A percentile compares a stretch with the other conserved stretches of the same genome.
phyloP scores from a whole-genome alignment of 306 rosid genomes.

The Vigna trinervia region DNA sequence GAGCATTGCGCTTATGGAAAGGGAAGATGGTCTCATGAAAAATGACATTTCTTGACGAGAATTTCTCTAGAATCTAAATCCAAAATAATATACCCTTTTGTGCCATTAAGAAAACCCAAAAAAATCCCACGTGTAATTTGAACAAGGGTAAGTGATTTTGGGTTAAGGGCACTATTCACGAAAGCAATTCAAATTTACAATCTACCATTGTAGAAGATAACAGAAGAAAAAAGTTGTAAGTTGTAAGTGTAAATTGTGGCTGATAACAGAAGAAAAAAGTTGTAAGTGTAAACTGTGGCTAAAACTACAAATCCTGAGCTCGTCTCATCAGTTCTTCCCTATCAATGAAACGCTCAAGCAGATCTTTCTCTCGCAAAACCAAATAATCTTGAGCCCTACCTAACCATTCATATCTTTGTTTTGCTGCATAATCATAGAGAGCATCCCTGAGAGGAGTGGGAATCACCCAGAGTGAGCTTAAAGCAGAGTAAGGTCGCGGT shows the following conservation, averaged over 20 bases:
- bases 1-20: too few relatives aligned
- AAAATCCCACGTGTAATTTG: neutral
- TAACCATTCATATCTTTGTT: slow-evolving; percentile 62
- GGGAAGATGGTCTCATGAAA: too few relatives aligned
- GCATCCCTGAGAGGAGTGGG: slow-evolving; percentile 74
- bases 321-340: slow-evolving; percentile 67
- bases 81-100: too few relatives aligned
- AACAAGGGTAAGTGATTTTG: neutral
- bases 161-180: slow-evolving; percentile 12
- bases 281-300: neutral
- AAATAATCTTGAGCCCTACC: slow-evolving; percentile 70
- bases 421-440: slow-evolving; percentile 68
- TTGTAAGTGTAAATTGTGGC: neutral
- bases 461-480: slow-evolving; percentile 58
- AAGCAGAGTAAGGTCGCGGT: slow-evolving; percentile 77
- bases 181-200: slow-evolving; percentile 29
- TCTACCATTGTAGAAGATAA: slow-evolving; percentile 11
- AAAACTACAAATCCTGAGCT: slow-evolving; percentile 35
- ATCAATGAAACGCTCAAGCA: slow-evolving; percentile 87
- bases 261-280: slow-evolving; percentile 26
- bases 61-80: too few relatives aligned
- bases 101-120: too few relatives aligned
- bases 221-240: slow-evolving; percentile 14
- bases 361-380: slow-evolving; percentile 68
- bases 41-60: too few relatives aligned